Percentiles rank a stretch among this genome's conserved stretches.
These are phyloP conservation scores for Coniochaeta ligniaria DNA, from an alignment of 2,329 filamentous ascomycete genomes.

Conservation along the genomic window DNA sequence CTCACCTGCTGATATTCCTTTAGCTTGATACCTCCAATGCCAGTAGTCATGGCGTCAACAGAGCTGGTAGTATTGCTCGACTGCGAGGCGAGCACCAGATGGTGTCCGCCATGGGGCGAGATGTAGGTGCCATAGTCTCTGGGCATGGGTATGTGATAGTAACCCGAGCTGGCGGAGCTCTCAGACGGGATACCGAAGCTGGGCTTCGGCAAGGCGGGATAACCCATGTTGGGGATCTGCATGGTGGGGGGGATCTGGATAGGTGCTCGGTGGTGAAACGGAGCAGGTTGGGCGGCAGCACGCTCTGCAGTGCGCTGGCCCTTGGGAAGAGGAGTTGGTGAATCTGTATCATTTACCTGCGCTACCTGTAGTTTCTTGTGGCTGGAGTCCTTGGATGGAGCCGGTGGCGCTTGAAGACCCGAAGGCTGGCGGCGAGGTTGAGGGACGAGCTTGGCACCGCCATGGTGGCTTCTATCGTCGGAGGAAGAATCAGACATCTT, in stretches of 20 bases:
- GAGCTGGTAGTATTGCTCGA: not conserved
- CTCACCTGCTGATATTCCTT: not conserved
- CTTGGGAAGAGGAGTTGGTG: not conserved
- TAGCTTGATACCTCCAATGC: not conserved
- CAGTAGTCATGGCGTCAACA: not conserved
- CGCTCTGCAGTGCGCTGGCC: slow-evolving; percentile 1
- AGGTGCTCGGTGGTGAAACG: not conserved
- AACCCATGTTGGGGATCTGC: not conserved
- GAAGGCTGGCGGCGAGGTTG: slow-evolving; percentile 1
- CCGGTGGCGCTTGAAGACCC: not conserved
- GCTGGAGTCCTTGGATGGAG: not conserved
- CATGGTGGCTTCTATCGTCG: not conserved
- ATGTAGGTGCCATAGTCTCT: not conserved
- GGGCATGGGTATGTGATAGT: not conserved
- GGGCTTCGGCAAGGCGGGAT: not conserved
- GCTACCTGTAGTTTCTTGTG: not conserved
- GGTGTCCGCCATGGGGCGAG: not conserved
- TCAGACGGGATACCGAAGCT: not conserved
- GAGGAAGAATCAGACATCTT: not conserved
- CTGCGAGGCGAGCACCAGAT: not conserved
- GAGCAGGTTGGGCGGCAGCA: not conserved
- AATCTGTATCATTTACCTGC: not conserved
- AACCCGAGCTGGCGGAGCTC: not conserved
- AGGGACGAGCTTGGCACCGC: not conserved
- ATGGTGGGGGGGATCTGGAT: not conserved